Evolutionary conservation across 2,329 filamentous ascomycete species (phyloP), one percentile per base, ranked within the genome.

Genomic region (Colletotrichum nymphaeae): DNA sequence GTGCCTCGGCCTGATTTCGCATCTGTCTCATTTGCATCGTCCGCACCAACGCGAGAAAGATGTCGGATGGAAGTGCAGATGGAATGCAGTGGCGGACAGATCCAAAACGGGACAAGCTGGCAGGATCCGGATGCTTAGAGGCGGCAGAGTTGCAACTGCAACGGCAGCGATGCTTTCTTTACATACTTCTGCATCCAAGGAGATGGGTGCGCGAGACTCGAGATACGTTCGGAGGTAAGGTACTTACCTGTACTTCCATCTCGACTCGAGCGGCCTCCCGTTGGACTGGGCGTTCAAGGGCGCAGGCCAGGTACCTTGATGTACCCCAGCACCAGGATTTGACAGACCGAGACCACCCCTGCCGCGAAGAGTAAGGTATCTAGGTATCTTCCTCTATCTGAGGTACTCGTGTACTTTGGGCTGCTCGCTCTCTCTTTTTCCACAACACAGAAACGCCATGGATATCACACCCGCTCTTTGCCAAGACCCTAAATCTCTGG

Each of bases 51-150:
- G 66, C 66, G 26, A 60, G 59, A 72, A 59, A 52, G 28, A 28
- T 14, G 26, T 49, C 42, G 42, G 60, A 62, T 62, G 32, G 49
- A 60, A 49, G 19, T 42, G 55, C 67, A 56, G 60, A 28, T 70
- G 56, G 55, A 19, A 32, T 64, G 46, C 32, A 42, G 55, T 62
- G 42, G 24, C 53, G 42, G 37, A 55, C 53, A 59, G 42, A 53
- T 62, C 70, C 59, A 60, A 52, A 64, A 69, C 30, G 46, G 70
- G 56, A 63, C 35, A 73, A 66, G 70, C 70, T 64, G 56, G 62
- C 71, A 73, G 67, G 67, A 71, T 71, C 19, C 49, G 30, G 28
- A 73, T 73, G 60, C 71, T 62, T 26, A 70, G 42, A 14, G 65
- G 67, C 71, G 67, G 71, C 55, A 73, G 60, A 65, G 70, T 73